Conservation (phyloP, 78 protist genomes). For the Tieghemostelium lacteum region DNA sequence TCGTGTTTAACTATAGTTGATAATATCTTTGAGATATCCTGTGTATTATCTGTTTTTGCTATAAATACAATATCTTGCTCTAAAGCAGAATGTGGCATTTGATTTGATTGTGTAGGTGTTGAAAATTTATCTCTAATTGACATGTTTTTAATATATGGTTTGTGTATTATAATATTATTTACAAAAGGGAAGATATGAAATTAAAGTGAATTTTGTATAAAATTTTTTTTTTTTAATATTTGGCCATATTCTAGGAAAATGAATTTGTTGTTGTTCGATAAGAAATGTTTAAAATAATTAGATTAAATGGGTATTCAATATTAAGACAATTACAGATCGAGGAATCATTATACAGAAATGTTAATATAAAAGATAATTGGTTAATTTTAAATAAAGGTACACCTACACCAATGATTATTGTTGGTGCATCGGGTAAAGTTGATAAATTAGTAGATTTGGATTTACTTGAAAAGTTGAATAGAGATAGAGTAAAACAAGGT, state of each 20-base stretch:
- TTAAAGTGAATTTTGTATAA: neutral
- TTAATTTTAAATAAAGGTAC: conserved; percentile 52
- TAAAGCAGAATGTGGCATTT: neutral
- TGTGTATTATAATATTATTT: neutral
- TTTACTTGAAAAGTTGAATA: neutral
- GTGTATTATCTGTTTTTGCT: conserved; percentile 28
- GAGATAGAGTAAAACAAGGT: neutral
- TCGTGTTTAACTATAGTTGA: conserved; percentile 1
- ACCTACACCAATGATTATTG: conserved; percentile 41
- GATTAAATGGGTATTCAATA: conserved; percentile 30
- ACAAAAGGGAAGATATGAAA: neutral
- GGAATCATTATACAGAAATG: conserved; percentile 44
- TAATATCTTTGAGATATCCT: conserved; percentile 12
- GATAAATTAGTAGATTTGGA: conserved; percentile 50
- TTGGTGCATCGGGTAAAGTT: conserved; percentile 44
- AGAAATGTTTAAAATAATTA: conserved; percentile 7
- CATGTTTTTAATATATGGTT: neutral
- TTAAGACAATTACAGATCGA: conserved; percentile 53
- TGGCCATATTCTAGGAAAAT: neutral
- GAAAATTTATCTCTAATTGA: conserved; percentile 3
- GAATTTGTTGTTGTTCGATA: neutral
- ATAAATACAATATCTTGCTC: neutral
- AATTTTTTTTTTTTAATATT: neutral
- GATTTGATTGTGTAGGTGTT: neutral
- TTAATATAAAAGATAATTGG: conserved; percentile 63